These are phyloP conservation scores for Fistulinella cinereoalba DNA, from an alignment of 1,284 basidiomycete species.

Conservation along the genomic window DNA sequence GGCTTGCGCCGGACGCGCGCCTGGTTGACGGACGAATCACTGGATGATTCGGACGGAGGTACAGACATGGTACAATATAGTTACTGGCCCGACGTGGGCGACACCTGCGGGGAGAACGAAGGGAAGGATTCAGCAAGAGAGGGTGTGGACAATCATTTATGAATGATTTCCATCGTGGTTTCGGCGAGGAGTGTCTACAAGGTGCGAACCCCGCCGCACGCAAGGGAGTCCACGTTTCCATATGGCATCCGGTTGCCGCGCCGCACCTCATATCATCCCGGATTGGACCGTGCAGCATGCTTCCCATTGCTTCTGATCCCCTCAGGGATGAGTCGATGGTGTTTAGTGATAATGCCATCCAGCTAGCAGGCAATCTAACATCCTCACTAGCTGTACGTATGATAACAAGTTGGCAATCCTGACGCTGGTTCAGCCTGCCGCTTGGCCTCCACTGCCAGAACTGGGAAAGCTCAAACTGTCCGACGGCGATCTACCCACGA, in stretches of 20 bases:
- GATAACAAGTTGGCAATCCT: slow-evolving; percentile 9
- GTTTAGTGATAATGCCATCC: no score
- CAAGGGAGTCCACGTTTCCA: slow-evolving; percentile 25
- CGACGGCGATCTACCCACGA: slow-evolving; percentile 20
- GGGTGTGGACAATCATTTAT: slow-evolving; percentile 25
- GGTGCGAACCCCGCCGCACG: slow-evolving; percentile 20
- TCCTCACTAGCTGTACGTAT: background rate
- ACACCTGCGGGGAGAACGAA: slow-evolving; percentile 14
- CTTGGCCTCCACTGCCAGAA: background rate
- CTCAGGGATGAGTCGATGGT: no score
- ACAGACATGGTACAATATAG: slow-evolving; percentile 31
- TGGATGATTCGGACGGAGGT: slow-evolving; percentile 29
- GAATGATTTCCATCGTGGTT: slow-evolving; percentile 36
- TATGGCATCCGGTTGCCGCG: slow-evolving; percentile 32
- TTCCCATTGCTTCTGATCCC: slow-evolving; percentile 25
- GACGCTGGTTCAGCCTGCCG: background rate
- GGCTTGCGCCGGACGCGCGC: slow-evolving; percentile 33
- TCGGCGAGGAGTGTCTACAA: slow-evolving; percentile 31
- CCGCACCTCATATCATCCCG: background rate
- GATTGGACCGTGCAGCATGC: no score
- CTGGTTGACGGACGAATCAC: slow-evolving; percentile 23
- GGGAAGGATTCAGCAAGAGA: slow-evolving; percentile 12
- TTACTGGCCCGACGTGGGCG: slow-evolving; percentile 8
- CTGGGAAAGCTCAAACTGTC: background rate
- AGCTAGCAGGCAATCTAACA: slow-evolving; percentile 4